Evolutionary conservation across 2,329 filamentous ascomycete species (phyloP), one percentile per base, ranked within the genome.

Genomic region (Penicillium sp.): DNA sequence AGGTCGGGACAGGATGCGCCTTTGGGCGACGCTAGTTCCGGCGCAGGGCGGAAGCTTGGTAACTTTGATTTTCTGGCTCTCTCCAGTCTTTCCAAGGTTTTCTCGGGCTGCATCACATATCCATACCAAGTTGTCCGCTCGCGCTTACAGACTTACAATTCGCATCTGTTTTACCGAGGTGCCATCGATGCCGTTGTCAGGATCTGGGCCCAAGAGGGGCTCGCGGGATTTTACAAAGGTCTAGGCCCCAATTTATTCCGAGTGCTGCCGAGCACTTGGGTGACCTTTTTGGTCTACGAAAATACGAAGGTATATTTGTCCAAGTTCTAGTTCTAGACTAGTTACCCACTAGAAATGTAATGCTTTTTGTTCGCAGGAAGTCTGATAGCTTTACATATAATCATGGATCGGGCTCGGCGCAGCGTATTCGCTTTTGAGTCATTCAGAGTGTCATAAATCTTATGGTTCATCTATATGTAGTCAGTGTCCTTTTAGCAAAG

Each of bases 261-360:
- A 56, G 94, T 97, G 26, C 79, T 99, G 71, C 94, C 94, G 3
- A 92, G 91, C 29, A 97, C 94, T 3, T 95, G 94, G 83, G 90
- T 96, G 49, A 97, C 93, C 1, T 97, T 99, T 69, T 74, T 99
- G 64, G 92, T 97, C 23, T 97, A 97, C 74, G 94, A 99, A 77
- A 97, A 97, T 72, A 86, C 88, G 54, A 91, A 88, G 74, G 85
- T 82, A 60, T 86, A 89, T 68, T 70, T 95, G 24, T 16, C 47
- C 4, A 44, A 39, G 33, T 21, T 45, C 1, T 24, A 18, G 13
- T 4, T n/a, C 4, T n/a, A 9, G 2, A n/a, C 16, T 38, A 15
- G 6, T 38, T 38, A 4, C 15, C 13, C 5, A 9, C 12, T n/a
- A n/a, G 34, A 7, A 29, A 29, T 9, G 12, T 29, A 8, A 26